These are phyloP conservation scores for Bryoglossum gracile DNA, from an alignment of 495 filamentous ascomycete species.

Conservation along the genomic window DNA sequence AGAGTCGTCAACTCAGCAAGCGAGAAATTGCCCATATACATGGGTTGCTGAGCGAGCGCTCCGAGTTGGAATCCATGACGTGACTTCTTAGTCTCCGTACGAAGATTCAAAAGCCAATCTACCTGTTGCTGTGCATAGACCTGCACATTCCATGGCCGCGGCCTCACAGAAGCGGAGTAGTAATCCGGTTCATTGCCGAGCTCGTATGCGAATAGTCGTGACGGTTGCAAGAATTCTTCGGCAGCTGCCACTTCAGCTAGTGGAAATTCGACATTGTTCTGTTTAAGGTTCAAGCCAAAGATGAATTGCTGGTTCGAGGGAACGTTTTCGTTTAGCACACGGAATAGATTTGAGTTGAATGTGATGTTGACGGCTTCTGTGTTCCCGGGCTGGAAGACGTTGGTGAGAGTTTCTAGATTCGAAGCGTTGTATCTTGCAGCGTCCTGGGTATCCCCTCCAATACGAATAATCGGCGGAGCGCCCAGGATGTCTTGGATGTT, in stretches of 20 bases:
- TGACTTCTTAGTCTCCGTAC: background rate
- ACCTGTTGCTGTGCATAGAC: background rate
- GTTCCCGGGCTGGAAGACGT: slow-evolving; percentile 3
- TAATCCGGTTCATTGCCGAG: slow-evolving; percentile 8
- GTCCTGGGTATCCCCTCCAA: slow-evolving; percentile 8
- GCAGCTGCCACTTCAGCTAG: background rate
- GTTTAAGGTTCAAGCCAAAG: slow-evolving; percentile 6
- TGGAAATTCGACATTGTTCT: background rate
- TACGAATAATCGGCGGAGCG: background rate
- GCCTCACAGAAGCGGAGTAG: background rate
- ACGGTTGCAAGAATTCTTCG: background rate
- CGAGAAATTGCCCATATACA: background rate
- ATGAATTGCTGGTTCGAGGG: slow-evolving; percentile 3
- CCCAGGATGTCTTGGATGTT: background rate
- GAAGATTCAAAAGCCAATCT: background rate
- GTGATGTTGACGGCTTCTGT: slow-evolving; percentile 7
- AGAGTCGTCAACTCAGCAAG: background rate
- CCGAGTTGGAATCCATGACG: background rate
- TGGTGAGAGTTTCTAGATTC: background rate
- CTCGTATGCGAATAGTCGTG: background rate
- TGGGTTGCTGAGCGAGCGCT: background rate
- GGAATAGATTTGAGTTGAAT: slow-evolving; percentile 2
- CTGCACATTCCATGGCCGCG: background rate
- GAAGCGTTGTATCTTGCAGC: background rate
- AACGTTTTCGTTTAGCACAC: slow-evolving; percentile 3